These are phyloP conservation scores for Komagataea norvegica DNA, from an alignment of 1,139 yeast genomes.

Conservation along the genomic window DNA sequence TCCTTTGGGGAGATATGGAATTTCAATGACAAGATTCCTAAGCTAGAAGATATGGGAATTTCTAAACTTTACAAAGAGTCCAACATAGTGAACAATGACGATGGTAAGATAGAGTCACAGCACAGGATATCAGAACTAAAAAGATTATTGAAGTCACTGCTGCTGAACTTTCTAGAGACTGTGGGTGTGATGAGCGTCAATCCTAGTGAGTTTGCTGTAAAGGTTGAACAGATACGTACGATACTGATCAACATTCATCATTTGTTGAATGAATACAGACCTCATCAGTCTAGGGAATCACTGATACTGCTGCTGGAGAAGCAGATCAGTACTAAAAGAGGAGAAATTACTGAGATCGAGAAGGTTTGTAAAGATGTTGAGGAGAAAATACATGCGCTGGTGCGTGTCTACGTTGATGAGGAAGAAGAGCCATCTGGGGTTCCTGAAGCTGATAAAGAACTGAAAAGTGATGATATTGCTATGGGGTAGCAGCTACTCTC, in stretches of 20 bases:
- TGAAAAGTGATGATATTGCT: not conserved
- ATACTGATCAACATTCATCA: constrained; percentile 83
- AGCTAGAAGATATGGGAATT: constrained; percentile 63
- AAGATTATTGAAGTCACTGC: constrained; percentile 60
- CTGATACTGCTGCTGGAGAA: constrained; percentile 65
- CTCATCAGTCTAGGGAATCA: constrained; percentile 84
- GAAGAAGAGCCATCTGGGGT: constrained; percentile 6
- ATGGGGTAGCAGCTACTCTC: too few relatives aligned
- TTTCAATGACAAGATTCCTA: constrained; percentile 63
- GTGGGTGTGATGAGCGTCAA: constrained; percentile 67
- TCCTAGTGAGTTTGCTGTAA: constrained; percentile 60
- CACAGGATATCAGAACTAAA: constrained; percentile 63
- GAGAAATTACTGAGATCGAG: constrained; percentile 50
- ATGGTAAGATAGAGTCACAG: constrained; percentile 32
- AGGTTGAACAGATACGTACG: constrained; percentile 66
- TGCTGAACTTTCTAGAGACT: constrained; percentile 69
- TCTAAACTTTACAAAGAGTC: constrained; percentile 51
- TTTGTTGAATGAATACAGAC: constrained; percentile 75
- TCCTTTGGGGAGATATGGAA: constrained; percentile 86
- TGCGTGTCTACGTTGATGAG: constrained; percentile 22
- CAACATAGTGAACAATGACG: constrained; percentile 10
- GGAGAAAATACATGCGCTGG: constrained; percentile 33
- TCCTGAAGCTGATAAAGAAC: constrained; percentile 2
- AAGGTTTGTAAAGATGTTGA: constrained; percentile 42
- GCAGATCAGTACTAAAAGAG: constrained; percentile 50